phyloP scores from a whole-genome alignment of 2,329 filamentous ascomycete species.

The Pseudogymnoascus sp. region DNA sequence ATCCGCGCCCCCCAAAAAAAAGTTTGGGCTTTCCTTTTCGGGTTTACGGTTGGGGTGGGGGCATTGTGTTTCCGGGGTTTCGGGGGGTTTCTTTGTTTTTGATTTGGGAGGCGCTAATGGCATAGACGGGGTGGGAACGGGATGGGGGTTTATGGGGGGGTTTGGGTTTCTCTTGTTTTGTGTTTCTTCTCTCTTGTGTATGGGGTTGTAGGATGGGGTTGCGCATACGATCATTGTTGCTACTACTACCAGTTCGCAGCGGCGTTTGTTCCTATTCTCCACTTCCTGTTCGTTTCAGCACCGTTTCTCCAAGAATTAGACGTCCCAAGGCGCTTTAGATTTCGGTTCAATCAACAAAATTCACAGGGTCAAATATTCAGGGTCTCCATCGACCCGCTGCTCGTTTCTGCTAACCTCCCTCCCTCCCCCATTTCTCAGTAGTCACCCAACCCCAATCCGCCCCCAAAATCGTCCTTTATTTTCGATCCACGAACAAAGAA shows the following conservation, averaged over 20 bases:
- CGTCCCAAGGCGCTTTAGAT: not conserved
- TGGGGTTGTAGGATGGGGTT: not conserved
- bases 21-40: not conserved
- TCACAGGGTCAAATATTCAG: not conserved
- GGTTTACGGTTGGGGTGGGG: not conserved
- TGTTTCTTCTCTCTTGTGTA: not conserved
- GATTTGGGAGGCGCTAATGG: not conserved
- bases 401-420: not conserved
- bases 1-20: not conserved
- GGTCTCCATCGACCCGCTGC: not conserved
- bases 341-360: not conserved
- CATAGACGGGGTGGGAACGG: not conserved
- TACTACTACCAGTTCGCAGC: not conserved
- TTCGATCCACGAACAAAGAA: not conserved
- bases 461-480: not conserved
- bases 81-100: not conserved
- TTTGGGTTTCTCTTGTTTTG: not conserved
- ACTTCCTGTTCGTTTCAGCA: not conserved
- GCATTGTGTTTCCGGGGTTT: not conserved
- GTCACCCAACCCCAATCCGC: not conserved
- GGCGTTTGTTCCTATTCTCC: not conserved
- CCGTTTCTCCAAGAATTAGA: slow-evolving; percentile 4
- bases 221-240: not conserved
- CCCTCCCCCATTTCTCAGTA: not conserved
- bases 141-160: not conserved